phyloP scores from a whole-genome alignment of 495 filamentous ascomycete species.

The Penicillium samsonianum region DNA sequence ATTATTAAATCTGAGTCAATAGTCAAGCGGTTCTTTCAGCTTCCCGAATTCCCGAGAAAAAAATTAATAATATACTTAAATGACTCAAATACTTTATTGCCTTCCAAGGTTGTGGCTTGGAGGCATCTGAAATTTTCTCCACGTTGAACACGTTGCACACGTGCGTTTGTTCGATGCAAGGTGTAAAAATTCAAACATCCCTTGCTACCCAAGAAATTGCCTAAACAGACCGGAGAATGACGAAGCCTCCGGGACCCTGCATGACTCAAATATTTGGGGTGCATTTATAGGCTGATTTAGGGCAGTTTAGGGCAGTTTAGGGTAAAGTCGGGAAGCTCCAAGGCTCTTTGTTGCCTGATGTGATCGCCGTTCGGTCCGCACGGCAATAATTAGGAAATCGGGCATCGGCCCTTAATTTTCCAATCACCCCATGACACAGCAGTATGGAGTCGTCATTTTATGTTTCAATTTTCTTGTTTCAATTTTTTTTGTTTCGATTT shows the following conservation, averaged over 20 bases:
- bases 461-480: conserved; percentile 6
- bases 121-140: background rate
- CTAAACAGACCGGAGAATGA: conserved; percentile 10
- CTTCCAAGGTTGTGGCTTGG: background rate
- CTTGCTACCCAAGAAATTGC: conserved; percentile 1
- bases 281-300: background rate
- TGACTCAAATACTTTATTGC: background rate
- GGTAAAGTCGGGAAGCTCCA: conserved; percentile 8
- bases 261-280: background rate
- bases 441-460: conserved; percentile 4
- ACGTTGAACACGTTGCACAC: conserved; percentile 4
- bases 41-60: background rate
- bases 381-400: conserved; percentile 16
- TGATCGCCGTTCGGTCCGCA: conserved; percentile 29
- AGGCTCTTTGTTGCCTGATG: conserved; percentile 23
- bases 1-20: conserved; percentile 8
- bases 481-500: background rate
- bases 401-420: conserved; percentile 18
- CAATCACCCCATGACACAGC: background rate
- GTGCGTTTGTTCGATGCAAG: conserved; percentile 6
- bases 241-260: conserved; percentile 12
- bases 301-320: background rate
- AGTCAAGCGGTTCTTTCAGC: background rate
- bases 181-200: conserved; percentile 2
- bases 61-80: background rate